Conservation (phyloP, 2,329 filamentous ascomycete species). For the Microthyrium microscopicum region DNA sequence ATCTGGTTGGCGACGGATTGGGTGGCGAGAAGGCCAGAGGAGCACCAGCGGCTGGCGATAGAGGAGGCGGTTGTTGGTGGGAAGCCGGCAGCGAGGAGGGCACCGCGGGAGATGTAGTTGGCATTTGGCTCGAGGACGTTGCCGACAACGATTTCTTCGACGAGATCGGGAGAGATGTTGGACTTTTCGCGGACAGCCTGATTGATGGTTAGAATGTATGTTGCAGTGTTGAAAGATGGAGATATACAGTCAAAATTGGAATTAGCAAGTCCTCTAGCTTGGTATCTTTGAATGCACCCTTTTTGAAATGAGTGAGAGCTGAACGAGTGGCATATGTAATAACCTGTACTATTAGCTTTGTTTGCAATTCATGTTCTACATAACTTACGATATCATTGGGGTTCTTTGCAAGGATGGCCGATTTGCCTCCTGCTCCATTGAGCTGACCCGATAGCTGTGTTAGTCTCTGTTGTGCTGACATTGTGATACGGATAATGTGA, state of each 20-base stretch:
- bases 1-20: slow-evolving; percentile 92
- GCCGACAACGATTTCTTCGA: slow-evolving; percentile 87
- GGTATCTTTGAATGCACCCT: slow-evolving; percentile 5
- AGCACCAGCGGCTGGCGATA: slow-evolving; percentile 86
- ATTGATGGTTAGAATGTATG: too few relatives aligned
- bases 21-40: slow-evolving; percentile 78
- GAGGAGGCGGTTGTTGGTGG: slow-evolving; percentile 68
- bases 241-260: not conserved
- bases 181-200: slow-evolving; percentile 37
- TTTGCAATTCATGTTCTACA: not conserved
- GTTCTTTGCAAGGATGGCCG: slow-evolving; percentile 5
- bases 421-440: not conserved
- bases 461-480: slow-evolving; percentile 5
- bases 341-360: not conserved
- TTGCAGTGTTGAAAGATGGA: too few relatives aligned
- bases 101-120: slow-evolving; percentile 19
- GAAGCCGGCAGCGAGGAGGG: slow-evolving; percentile 79
- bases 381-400: slow-evolving; percentile 6
- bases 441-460: slow-evolving; percentile 5
- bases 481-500: not conserved
- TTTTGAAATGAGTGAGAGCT: slow-evolving; percentile 4
- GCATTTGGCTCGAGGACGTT: slow-evolving; percentile 81
- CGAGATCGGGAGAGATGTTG: slow-evolving; percentile 68
- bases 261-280: slow-evolving; percentile 5
- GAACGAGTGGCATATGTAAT: slow-evolving; percentile 6